Evolutionary conservation across 306 rosid species (phyloP), one percentile per base, ranked within the genome.

Genomic region (Dalbergia cochinchinensis): DNA sequence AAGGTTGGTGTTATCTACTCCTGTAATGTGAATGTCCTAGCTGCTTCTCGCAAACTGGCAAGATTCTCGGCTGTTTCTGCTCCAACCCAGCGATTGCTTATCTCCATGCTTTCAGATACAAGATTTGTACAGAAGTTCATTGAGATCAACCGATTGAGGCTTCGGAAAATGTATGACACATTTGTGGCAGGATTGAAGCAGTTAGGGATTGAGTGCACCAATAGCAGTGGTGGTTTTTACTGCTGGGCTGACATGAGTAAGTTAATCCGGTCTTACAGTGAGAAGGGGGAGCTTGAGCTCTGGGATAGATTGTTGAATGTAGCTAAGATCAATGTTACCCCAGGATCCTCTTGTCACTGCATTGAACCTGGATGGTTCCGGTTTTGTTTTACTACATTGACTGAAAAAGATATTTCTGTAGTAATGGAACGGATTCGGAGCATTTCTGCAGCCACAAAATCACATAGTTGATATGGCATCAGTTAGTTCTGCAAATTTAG

Each of bases 291-390:
- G 85, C 90, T 96, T 73, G 97, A 93, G 84, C 94, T 96, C 53
- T 90, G 97, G 99, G 97, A 91, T 66, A 91, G 82, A 85, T 86
- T 96, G 82, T 83, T 96, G 89, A 90, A 86, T 77, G 78, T 90
- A 44, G 92, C 92, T 59, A 93, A 90, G 85, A 77, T 93, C 72
- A 89, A 87, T 85, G 97, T 85, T 42, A 91, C 91, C 45, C 99
- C 98, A 4, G 98, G 99, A 73, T 88, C 96, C 48, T 88, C 78
- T 16, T 93, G 97, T 90, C 92, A 87, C 82, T 91, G 97, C 83
- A 90, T 91, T 62, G 98, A 91, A 81, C 97, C 92, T 3, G 97
- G 98, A 78, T 96, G 99, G 98, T 93, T 93, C 77, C 83, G 92
- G 60, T 89, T 93, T 76, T 91, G 98, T 88, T 90, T 91, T 65